These are phyloP conservation scores for Eudorina sp. DNA, from an alignment of 139 green algal species.

Conservation along the genomic window DNA sequence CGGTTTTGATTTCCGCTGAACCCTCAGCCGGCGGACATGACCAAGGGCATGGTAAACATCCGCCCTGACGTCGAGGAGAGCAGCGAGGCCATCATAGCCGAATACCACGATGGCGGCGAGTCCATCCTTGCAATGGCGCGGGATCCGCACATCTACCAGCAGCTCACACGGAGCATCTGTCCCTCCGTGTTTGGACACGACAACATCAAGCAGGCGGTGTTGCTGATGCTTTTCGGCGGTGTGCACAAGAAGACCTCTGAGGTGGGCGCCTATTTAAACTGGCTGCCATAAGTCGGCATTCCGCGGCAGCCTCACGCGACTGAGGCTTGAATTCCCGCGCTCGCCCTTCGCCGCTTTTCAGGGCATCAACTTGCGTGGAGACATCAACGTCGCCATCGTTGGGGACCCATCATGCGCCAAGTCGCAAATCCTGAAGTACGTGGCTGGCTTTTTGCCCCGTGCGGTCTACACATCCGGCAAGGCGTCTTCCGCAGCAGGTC, in stretches of 20 bases:
- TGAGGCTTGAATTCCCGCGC: no score
- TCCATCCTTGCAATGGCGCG: constrained; percentile 61
- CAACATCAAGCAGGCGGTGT: constrained; percentile 91
- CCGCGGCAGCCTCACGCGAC: no score
- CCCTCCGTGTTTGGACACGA: constrained; percentile 90
- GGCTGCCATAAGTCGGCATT: no score
- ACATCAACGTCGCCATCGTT: constrained; percentile 99
- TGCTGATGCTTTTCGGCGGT: constrained; percentile 95
- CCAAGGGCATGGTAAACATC: constrained; percentile 86
- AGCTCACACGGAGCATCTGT: constrained; percentile 84
- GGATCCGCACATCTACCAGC: constrained; percentile 69
- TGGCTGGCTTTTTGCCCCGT: constrained; percentile 88
- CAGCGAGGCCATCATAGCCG: constrained; percentile 74
- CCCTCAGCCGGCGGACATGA: constrained; percentile 65
- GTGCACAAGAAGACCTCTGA: constrained; percentile 91
- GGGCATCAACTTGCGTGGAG: constrained; percentile 93
- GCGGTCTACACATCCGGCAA: constrained; percentile 99
- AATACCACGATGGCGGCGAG: constrained; percentile 67
- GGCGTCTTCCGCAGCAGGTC: constrained; percentile 93
- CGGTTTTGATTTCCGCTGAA: not conserved
- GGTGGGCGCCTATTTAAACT: no score
- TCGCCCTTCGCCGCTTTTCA: no score
- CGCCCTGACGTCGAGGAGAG: constrained; percentile 73
- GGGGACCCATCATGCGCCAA: constrained; percentile 97
- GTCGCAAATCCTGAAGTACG: constrained; percentile 94